These are phyloP conservation scores for Erodium trifolium DNA, from an alignment of 441 rosid species.

Conservation along the genomic window DNA sequence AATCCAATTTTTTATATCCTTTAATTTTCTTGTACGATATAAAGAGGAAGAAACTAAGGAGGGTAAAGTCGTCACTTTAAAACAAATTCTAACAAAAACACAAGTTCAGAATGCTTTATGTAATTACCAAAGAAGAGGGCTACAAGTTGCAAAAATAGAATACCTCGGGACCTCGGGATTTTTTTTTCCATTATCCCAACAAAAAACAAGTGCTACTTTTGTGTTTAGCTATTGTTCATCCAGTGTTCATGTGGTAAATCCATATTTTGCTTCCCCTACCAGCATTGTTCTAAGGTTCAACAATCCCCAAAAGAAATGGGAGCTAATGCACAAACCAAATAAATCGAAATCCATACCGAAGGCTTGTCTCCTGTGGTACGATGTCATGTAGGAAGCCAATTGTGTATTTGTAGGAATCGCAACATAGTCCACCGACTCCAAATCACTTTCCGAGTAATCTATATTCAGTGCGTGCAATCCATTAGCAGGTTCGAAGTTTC, in stretches of 20 bases:
- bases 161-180: too few relatives aligned
- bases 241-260: background rate
- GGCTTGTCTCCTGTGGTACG: conserved; percentile 78
- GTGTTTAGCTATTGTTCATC: background rate
- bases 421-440: conserved; percentile 65
- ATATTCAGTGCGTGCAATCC: conserved; percentile 26
- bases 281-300: background rate
- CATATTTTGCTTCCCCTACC: background rate
- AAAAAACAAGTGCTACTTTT: background rate
- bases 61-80: too few relatives aligned
- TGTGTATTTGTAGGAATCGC: conserved; percentile 56
- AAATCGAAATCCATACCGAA: conserved; percentile 43
- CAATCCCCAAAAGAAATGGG: background rate
- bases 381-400: conserved; percentile 55
- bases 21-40: too few relatives aligned
- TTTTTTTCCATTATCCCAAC: too few relatives aligned
- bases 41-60: too few relatives aligned
- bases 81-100: too few relatives aligned
- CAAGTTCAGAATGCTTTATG: too few relatives aligned
- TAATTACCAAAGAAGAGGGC: too few relatives aligned
- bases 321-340: background rate
- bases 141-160: too few relatives aligned
- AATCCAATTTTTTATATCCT: too few relatives aligned
- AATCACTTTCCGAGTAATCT: conserved; percentile 63
- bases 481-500: conserved; percentile 35